Evolutionary conservation across 257 asterid species (phyloP), one percentile per base, ranked within the genome.

Genomic region (Echites panduratus): DNA sequence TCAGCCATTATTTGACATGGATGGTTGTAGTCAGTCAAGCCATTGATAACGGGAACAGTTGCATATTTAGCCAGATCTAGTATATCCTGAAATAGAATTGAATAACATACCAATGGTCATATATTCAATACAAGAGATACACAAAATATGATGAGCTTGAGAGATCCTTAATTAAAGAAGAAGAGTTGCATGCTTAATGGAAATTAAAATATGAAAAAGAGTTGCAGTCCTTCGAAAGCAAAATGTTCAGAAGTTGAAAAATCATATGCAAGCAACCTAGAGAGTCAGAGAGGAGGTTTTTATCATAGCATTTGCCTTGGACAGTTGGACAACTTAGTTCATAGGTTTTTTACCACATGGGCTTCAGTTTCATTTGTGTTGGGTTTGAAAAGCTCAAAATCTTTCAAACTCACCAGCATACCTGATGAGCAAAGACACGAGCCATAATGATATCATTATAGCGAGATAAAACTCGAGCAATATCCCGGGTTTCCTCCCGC

Each of bases 1-100:
- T 94, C 99, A 47, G 99, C 99, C 98, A 94, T 94, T 58, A 94
- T 91, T 88, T 94, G 99, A 78, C 95, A 87, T 52, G 99, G 99
- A 84, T 94, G 99, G 82, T 94, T 94, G 79, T 71, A 91, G 83
- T 94, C 96, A 11, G 98, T 89, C 83, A 94, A 81, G 70, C 99
- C 99, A 76, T 94, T 94, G 81, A 94, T 84, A 73, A 94, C 98
- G 17, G 98, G 97, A 56, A 90, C 96, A 66, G 88, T 71, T 43
- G 98, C 89, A 80, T 88, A 88, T 61, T 82, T 86, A 66, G 99
- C 98, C 79, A 94, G 93, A 83, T 94, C 98, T 14, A 91, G 82
- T 80, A 94, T 91, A 63, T 94, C 99, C 98, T 91, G 87, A 78
- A 79, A 78, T 69, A 75, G 43, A 64, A 80, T 61, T 40, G 72